Conservation (phyloP, 208 protist genomes). For the Crithidia fasciculata region DNA sequence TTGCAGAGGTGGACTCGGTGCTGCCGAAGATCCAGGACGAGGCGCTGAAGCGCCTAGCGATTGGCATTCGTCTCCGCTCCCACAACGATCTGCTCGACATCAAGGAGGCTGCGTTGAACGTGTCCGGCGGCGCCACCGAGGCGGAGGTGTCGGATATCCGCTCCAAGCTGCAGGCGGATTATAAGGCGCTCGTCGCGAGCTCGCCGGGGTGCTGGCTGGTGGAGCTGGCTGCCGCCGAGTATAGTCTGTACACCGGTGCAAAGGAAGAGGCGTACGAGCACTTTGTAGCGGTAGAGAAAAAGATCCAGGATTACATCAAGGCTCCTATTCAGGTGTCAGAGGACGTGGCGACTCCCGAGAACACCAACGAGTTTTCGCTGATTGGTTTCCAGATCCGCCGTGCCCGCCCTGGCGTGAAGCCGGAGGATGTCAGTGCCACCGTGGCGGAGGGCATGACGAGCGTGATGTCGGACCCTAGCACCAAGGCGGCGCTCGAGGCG, state of each 20-base stretch:
- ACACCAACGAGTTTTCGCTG: slow-evolving; percentile 70
- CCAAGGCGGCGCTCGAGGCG: slow-evolving; percentile 31
- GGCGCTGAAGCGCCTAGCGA: slow-evolving; percentile 62
- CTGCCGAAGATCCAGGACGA: slow-evolving; percentile 71
- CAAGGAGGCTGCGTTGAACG: slow-evolving; percentile 75
- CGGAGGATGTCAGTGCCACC: slow-evolving; percentile 33
- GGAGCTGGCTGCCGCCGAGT: slow-evolving; percentile 75
- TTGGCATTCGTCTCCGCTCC: slow-evolving; percentile 70
- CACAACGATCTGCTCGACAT: slow-evolving; percentile 75
- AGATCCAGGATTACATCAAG: slow-evolving; percentile 63
- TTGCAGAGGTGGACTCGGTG: slow-evolving; percentile 64
- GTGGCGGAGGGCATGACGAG: slow-evolving; percentile 61
- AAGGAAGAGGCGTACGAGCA: slow-evolving; percentile 59
- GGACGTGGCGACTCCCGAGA: slow-evolving; percentile 57
- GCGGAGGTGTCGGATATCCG: slow-evolving; percentile 77
- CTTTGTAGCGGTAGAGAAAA: slow-evolving; percentile 61
- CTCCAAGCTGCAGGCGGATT: slow-evolving; percentile 53
- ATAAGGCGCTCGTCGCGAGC: slow-evolving; percentile 57
- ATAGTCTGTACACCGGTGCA: slow-evolving; percentile 76
- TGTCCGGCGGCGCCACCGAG: slow-evolving; percentile 80
- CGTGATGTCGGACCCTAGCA: slow-evolving; percentile 44
- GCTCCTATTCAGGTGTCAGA: slow-evolving; percentile 34
- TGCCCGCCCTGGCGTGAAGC: slow-evolving; percentile 38
- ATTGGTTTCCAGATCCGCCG: slow-evolving; percentile 69
- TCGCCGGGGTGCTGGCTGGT: slow-evolving; percentile 83